Conservation (phyloP, 1,284 basidiomycete species). For the Irpex sp. region DNA sequence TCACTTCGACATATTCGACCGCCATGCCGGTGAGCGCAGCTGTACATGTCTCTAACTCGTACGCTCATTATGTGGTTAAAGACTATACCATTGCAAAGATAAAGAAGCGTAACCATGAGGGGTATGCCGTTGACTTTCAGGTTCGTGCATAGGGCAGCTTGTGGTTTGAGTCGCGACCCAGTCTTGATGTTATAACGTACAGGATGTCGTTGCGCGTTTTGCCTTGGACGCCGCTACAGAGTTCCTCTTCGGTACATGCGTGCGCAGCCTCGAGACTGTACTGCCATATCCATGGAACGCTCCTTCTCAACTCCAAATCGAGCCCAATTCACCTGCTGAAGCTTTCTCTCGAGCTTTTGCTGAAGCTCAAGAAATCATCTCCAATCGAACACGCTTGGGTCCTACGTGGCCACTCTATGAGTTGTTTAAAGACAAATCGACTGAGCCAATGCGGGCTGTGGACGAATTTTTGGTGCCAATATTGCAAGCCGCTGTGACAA, state of each 20-base stretch:
- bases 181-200: not conserved
- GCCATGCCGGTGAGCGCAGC: conserved; percentile 14
- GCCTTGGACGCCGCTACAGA: conserved; percentile 39
- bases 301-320: not conserved
- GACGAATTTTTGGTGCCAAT: conserved; percentile 40
- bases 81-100: conserved; percentile 19
- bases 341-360: conserved; percentile 39
- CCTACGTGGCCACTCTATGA: conserved; percentile 38
- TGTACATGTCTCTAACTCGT: not conserved
- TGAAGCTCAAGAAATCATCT: conserved; percentile 30
- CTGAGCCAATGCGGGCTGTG: conserved; percentile 35
- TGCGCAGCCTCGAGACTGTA: conserved; percentile 28
- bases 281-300: conserved; percentile 29
- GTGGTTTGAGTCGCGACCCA: not conserved
- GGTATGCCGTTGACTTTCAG: conserved; percentile 24
- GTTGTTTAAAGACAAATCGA: conserved; percentile 35
- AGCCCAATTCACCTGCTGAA: conserved; percentile 15
- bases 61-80: not conserved
- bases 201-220: conserved; percentile 34
- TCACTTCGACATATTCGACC: conserved; percentile 22
- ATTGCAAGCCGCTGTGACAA: conserved; percentile 33
- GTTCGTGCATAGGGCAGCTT: not conserved
- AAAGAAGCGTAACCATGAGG: conserved; percentile 13
- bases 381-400: conserved; percentile 31
- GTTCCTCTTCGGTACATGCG: conserved; percentile 37